Base-by-base conservation (phyloP, 495 filamentous ascomycete species). In the Neurospora tetrasperma region DNA sequence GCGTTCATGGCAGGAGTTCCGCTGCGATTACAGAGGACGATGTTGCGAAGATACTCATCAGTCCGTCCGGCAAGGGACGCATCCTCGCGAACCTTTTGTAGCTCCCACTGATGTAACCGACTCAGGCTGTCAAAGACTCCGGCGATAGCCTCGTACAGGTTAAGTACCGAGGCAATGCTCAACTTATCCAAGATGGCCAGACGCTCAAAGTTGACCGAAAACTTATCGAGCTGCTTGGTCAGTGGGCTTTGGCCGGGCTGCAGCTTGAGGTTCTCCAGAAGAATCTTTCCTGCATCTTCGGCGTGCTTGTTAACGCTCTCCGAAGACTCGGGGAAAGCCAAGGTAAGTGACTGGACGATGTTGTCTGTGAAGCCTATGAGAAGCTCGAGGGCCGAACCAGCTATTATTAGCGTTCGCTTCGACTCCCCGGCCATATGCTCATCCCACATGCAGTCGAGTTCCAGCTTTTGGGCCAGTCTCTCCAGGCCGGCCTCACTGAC, bases 141-240 rank as follows among this genome's bases (percentile, higher is more conserved):
- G 41, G 91, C 91, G 18, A 98, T 85, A 7, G 94, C 96, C 80
- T 96, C 93, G 78, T 94, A 93, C 80, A 96, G 94, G 75, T 94
- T 96, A 11, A 97, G 84, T 27, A 88, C 88, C 42, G 90, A 90
- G 8, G 83, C 83, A 27, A 85, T 82, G 79, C 94, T 95, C 73
- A 97, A 85, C 75, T 89, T 90, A 78, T 99, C 96, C 74, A 96
- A 84, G 9, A 84, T 86, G 2, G 92, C 91, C 54, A 98, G 83
- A 74, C 91, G 88, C 76, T 93, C 90, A 66, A 99, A 82, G 80
- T 97, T 98, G 54, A 85, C 86, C 23, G 91, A 89, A 79, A 98
- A 98, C 5, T 83, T 83, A 27, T 89, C 86, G 31, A 97, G 82
- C 40, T 83, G 87, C 73, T 89, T 91, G 69, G 88, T 88, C 12